Evolutionary conservation across 2,329 filamentous ascomycete genomes (phyloP), one percentile per base, ranked within the genome.

Genomic region (Cryphonectria nitschkei): DNA sequence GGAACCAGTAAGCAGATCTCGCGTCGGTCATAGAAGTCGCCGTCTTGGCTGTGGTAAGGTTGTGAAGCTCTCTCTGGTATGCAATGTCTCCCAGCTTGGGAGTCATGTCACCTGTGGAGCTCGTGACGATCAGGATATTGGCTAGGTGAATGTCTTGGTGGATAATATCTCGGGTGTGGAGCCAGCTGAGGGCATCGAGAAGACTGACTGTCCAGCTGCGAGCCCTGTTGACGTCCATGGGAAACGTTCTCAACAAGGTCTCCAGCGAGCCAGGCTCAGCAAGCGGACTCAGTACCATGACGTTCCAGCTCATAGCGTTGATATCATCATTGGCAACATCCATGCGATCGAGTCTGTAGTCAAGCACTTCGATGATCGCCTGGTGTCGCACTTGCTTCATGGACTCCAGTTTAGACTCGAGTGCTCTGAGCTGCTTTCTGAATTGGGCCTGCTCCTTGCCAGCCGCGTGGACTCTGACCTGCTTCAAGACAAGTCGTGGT

Each of bases 171-270:
- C 93, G 91, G 74, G 92, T 91, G 80, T 98, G 95, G 67, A 97
- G 89, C 78, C 92, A 97, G 71, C 94, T 92, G 39, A 99, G 84
- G 0, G 92, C 96, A 81, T 98, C 94, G 37, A 99, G 87, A 26
- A 99, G 85, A 76, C 97, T 94, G 71, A 95, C 90, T n/a, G 94
- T 96, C 92, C 94, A 98, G 34, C 93, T 90, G 68, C 94, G 91
- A 61, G 95, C 90, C 78, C 91, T 95, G 74, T 89, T 88, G 67
- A 93, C 87, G 58, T 92, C 88, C 66, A 98, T 83, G 41, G 88
- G 88, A 5, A 92, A 89, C 72, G 95, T 88, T 70, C 95, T 92
- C 41, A 99, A 85, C 29, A 97, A 85, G 76, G 97, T 94, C 39
- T 91, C 89, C 19, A 99, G 82, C 0, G 95, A 93, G 0, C 94